A percentile compares a stretch with the other conserved stretches of the same genome.
Conservation (phyloP, 257 asterid genomes). For the Nicotiana otophora region DNA sequence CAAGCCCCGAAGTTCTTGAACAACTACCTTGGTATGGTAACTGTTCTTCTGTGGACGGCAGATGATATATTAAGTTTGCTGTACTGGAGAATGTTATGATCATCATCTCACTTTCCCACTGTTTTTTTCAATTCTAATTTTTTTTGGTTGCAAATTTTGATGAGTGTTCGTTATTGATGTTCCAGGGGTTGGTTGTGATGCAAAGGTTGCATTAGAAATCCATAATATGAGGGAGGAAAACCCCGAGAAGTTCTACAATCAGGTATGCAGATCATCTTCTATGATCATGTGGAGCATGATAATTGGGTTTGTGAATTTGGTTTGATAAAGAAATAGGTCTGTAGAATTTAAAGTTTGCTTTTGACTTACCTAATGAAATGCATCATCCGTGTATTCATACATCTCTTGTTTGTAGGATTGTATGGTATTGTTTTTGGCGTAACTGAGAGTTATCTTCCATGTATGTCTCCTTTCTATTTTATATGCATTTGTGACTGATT, state of each 20-base stretch:
- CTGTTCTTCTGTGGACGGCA: neutral
- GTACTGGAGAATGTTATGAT: neutral
- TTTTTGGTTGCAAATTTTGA: neutral
- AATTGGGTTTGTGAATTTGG: neutral
- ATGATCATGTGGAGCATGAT: slow-evolving; percentile 1
- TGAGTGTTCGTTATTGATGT: neutral
- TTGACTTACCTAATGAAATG: neutral
- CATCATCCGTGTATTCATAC: neutral
- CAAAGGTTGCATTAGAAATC: slow-evolving; percentile 96
- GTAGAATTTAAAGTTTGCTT: neutral
- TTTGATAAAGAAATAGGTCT: neutral
- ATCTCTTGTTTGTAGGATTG: neutral
- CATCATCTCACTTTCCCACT: neutral
- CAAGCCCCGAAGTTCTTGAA: slow-evolving; percentile 73
- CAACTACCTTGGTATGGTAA: slow-evolving; percentile 83
- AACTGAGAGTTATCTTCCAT: neutral
- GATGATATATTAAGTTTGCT: neutral
- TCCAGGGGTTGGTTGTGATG: slow-evolving; percentile 99
- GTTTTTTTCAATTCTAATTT: neutral
- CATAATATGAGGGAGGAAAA: slow-evolving; percentile 98
- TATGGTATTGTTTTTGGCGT: neutral
- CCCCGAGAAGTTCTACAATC: slow-evolving; percentile 97
- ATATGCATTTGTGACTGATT: neutral
- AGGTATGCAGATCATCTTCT: slow-evolving; percentile 38
- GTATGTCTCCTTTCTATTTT: neutral